Evolutionary conservation across 2,329 filamentous ascomycete genomes (phyloP).

Genomic region (Paecilomyces variotii): DNA sequence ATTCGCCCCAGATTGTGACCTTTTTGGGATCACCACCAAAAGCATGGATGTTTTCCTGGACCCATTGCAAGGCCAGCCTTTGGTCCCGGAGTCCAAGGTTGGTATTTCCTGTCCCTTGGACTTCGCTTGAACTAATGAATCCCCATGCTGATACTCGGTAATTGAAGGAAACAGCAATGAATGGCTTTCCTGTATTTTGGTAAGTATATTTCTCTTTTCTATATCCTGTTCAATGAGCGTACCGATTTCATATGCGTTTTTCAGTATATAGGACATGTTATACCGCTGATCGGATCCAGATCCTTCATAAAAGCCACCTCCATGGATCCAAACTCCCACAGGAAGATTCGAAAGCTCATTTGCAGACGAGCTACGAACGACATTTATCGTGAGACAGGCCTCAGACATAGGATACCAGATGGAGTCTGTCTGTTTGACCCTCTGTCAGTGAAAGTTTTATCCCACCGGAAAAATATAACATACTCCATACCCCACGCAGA

Average conservation of each 20-base stretch:
- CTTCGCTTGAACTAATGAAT: conserved; percentile 42
- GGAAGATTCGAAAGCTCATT: conserved; percentile 39
- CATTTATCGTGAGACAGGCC: conserved; percentile 56
- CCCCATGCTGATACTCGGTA: conserved; percentile 47
- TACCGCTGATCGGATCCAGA: conserved; percentile 49
- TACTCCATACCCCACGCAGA: conserved; percentile 46
- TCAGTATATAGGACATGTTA: conserved; percentile 54
- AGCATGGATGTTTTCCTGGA: conserved; percentile 27
- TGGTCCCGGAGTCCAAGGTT: conserved; percentile 50
- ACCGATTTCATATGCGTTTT: conserved; percentile 43
- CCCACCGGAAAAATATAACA: conserved; percentile 12
- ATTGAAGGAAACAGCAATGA: conserved; percentile 49
- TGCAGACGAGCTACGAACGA: conserved; percentile 44
- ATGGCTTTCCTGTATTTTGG: conserved; percentile 31
- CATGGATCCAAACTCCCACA: conserved; percentile 55
- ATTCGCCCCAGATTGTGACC: conserved; percentile 49
- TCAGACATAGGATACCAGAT: conserved; percentile 38
- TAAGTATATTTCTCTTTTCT: not conserved
- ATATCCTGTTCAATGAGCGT: not conserved
- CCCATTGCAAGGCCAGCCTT: conserved; percentile 29
- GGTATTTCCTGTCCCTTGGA: conserved; percentile 35
- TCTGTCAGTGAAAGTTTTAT: not conserved
- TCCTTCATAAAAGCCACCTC: conserved; percentile 48
- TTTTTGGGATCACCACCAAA: conserved; percentile 28
- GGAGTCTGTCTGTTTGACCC: conserved; percentile 18